Evolutionary conservation across 257 asterid species (phyloP), one percentile per base, ranked within the genome.

Genomic region (Solanum virginianum): DNA sequence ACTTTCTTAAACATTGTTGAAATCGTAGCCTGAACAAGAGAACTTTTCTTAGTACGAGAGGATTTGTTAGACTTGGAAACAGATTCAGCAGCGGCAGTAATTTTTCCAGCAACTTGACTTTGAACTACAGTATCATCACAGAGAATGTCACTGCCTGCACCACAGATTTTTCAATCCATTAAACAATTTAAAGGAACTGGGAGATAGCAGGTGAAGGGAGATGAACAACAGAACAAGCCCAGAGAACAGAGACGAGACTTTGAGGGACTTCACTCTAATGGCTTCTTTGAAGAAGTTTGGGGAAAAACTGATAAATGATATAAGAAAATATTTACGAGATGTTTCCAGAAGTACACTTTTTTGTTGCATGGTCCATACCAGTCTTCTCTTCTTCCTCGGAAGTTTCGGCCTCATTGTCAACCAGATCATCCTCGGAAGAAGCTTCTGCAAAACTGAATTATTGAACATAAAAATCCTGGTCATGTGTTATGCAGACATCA

Each of bases 1-100:
- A 84, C 97, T 90, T 92, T 95, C 92, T 95, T 94, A 74, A 95
- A 94, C 88, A 95, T 54, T n/a, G 96, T 89, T 82, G 97, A 91
- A 88, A 94, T 85, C 80, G 97, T 91, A 81, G 94, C 87, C 87
- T 95, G 98, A 85, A 95, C 93, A 87, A 95, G 93, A 87, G 94
- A 89, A 80, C 83, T 87, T 57, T 49, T 89, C 80, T 80, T 88
- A 83, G 86, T 87, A 70, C 83, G 85, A 84, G 91, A 80, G 84
- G 60, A 83, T 84, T 86, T 93, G 89, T 90, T 87, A 36, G 88
- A 81, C 87, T 87, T 70, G 29, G 54, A 81, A 77, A 87, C 83
- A 65, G 86, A 74, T 85, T 86, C 88, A 81, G 88, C 88, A 85
- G 88, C 85, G 68, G 17, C 86, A 87, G 87, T 89, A 87, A 74